Conservation (phyloP, 139 green algal species). For the Tetraselmis chui region DNA sequence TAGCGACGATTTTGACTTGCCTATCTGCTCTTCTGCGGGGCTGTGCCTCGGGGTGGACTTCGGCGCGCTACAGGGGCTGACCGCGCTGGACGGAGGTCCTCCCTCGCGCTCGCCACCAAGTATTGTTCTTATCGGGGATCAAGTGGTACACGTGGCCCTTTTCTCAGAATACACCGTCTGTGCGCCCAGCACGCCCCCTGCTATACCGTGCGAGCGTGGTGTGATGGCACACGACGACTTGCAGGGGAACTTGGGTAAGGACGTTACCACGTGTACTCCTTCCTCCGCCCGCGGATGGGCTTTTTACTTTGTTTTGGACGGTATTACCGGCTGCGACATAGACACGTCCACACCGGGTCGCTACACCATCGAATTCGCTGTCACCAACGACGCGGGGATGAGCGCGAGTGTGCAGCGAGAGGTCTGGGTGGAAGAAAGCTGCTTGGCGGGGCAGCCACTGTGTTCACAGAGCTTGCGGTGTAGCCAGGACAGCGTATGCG, state of each 20-base stretch:
- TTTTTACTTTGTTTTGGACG: background rate
- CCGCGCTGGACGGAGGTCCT: too few species aligned
- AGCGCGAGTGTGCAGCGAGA: background rate
- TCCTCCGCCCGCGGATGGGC: too few species aligned
- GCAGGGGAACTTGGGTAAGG: background rate
- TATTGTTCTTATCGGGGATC: background rate
- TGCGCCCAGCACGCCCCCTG: too few species aligned
- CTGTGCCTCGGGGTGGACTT: background rate
- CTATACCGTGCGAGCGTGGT: background rate
- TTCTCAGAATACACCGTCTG: background rate
- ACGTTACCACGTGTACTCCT: background rate
- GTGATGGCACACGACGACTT: background rate
- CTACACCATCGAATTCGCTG: background rate
- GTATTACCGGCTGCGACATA: background rate
- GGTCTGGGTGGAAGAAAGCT: background rate
- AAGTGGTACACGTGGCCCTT: background rate
- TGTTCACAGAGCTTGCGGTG: background rate
- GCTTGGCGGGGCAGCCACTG: background rate
- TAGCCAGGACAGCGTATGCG: background rate
- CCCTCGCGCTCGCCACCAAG: background rate
- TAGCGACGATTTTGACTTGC: background rate
- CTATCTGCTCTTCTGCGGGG: background rate
- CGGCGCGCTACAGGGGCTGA: background rate
- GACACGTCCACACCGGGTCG: background rate
- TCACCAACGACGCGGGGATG: background rate